Percentiles rank a stretch among this genome's conserved stretches.
These are phyloP conservation scores for Cicer cuneatum DNA, from an alignment of 306 rosid species.

Conservation along the genomic window DNA sequence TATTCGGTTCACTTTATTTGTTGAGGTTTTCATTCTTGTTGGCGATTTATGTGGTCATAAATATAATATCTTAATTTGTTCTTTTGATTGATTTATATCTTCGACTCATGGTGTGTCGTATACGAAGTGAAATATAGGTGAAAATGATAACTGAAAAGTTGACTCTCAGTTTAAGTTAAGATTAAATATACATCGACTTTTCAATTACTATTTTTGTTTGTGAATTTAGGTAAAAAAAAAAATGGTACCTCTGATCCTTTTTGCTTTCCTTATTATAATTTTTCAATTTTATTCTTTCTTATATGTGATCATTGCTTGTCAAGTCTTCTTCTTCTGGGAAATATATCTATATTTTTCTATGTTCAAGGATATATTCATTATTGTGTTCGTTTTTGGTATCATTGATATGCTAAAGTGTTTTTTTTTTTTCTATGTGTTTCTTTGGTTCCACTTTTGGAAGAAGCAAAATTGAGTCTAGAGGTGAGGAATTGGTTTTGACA, in stretches of 20 bases:
- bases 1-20: background rate
- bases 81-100: background rate
- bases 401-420: background rate
- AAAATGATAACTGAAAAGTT: no score
- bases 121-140: no score
- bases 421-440: no score
- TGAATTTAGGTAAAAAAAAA: background rate
- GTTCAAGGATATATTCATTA: background rate
- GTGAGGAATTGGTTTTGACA: no score
- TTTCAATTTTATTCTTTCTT: background rate
- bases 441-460: no score
- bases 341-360: background rate
- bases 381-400: background rate
- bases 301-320: background rate
- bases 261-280: background rate
- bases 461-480: no score
- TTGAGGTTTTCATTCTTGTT: constrained; percentile 18
- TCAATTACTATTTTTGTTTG: background rate
- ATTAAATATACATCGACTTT: no score
- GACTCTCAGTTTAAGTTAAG: no score
- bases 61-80: background rate
- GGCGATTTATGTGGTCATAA: constrained; percentile 15
- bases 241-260: background rate
- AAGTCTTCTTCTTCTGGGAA: background rate
- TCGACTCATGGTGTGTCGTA: background rate